Base-by-base conservation (phyloP, 768 basidiomycete species). In the Russula abietina region DNA sequence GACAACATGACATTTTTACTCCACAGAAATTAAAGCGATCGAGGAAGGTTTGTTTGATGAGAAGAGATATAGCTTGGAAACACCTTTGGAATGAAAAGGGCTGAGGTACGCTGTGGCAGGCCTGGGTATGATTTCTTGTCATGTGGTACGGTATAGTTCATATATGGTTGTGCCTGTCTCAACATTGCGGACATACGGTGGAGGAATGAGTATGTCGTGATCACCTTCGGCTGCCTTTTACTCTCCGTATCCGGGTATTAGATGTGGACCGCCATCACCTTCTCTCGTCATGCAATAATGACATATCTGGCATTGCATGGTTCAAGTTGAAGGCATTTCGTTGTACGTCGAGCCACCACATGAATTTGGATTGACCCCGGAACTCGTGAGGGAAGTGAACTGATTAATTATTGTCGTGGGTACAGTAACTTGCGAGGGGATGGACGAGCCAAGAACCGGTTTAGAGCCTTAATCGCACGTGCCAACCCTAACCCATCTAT, bases 11-110 rank as follows among this genome's bases (percentile, higher is more conserved):
- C 41, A 7, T 55, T n/a, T 26, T 39, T 17, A 54, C 19, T 12
- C 45, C 4, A 52, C 70, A 88, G 87, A 88, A 73, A 88, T 89
- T 70, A 88, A 87, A 70, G 87, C 86, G 0, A 80, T 80, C 30
- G 81, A 87, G 62, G 82, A 83, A 63, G 77, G 77, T 0, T 7
- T 83, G 32, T 77, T 73, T 26, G 66, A 66, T 67, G 73, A 67
- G 53, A 66, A 57, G 19, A 68, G 73, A 32, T 75, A 75, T 65
- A 61, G 55, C 45, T 38, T 61, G 59, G 66, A 68, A 39, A 57
- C 60, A 4, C 6, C 55, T 7, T 54, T 26, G 14, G 62, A 39
- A 39, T 59, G 39, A 50, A 4, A 22, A 26, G 36, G 17, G 39
- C 4, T 3, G n/a, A 10, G 10, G 16, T 4, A 38, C 30, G 24